Evolutionary conservation across 768 basidiomycete species (phyloP), one percentile per base, ranked within the genome.

Genomic region (Suillus fuscotomentosus): DNA sequence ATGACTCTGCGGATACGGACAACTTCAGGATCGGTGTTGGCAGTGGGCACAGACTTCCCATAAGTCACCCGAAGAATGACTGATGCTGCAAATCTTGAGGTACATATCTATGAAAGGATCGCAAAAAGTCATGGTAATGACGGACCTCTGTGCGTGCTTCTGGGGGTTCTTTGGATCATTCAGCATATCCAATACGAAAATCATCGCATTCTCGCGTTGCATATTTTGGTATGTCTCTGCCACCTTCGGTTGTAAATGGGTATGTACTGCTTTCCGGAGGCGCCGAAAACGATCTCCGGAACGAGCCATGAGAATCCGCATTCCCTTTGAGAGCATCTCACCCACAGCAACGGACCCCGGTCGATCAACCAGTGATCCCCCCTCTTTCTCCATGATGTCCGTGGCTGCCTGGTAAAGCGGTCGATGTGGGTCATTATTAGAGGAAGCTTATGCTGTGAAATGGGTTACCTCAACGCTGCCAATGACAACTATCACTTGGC

Each of bases 381-480:
- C 50, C 9, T 50, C 50, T 17, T 50, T 50, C 15, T 50, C 50
- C 50, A 50, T 50, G 50, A 50, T 50, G 24, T 27, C 50, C 50
- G 50, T 14, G 6, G 50, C 50, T 50, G 50, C 50, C 50, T 50
- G 14, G 22, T 50, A 24, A 50, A 50, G 14, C 7, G 48, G 7
- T 50, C 14, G 24, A 24, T 48, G n/a, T 47, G 9, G 47, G n/a
- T 13, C n/a, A 48, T 22, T 60, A 6, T 8, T 15, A 24, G 50
- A 50, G 76, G 54, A 80, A 70, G 20, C 9, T 36, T 17, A 24
- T 9, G 9, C 59, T 17, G 55, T 42, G 10, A 60, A 31, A 66
- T 15, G 22, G 45, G 68, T 50, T 63, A 69, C 71, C n/a, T 72
- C 64, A 59, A 68, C 59, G n/a, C 64, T 62, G 1, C 71, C 71